Percentiles rank a stretch among this genome's conserved stretches.
Evolutionary conservation across 1,284 basidiomycete genomes (phyloP).

Genomic region (Apiotrichum porosum): DNA sequence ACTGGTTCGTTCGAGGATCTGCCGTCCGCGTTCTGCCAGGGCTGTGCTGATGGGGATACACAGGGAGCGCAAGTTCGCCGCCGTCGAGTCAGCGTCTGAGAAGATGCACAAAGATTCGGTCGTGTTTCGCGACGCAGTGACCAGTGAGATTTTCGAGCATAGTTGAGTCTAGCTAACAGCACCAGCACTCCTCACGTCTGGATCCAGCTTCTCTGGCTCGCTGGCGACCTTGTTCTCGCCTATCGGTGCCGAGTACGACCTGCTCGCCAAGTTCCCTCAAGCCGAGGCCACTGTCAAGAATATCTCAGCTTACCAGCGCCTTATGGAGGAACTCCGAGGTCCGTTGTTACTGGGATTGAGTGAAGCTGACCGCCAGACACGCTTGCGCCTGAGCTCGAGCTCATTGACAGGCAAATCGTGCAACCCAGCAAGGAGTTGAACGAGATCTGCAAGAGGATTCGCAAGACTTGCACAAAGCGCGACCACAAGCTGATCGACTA

Average conservation of each 20-base stretch:
- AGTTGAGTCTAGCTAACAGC: no score
- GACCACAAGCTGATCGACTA: conserved; percentile 97
- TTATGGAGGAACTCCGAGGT: conserved; percentile 77
- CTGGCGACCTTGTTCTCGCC: conserved; percentile 76
- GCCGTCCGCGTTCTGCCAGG: neutral
- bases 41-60: neutral
- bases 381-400: conserved; percentile 85
- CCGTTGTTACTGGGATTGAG: no score
- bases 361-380: no score
- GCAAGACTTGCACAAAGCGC: conserved; percentile 92
- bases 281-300: conserved; percentile 73
- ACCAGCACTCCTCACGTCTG: conserved; percentile 74
- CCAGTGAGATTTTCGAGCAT: conserved; percentile 54
- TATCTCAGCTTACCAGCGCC: conserved; percentile 63
- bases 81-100: conserved; percentile 74
- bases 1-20: conserved; percentile 32
- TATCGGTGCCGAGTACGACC: conserved; percentile 73
- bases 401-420: conserved; percentile 83
- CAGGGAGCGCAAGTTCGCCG: conserved; percentile 65
- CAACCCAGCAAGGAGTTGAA: conserved; percentile 86
- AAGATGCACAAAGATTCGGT: conserved; percentile 90
- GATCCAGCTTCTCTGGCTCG: conserved; percentile 69
- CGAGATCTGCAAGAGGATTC: conserved; percentile 76
- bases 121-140: conserved; percentile 77
- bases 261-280: conserved; percentile 72